Evolutionary conservation across 176 grass and related monocot species (phyloP).

Genomic region (Saccharum officinarum): DNA sequence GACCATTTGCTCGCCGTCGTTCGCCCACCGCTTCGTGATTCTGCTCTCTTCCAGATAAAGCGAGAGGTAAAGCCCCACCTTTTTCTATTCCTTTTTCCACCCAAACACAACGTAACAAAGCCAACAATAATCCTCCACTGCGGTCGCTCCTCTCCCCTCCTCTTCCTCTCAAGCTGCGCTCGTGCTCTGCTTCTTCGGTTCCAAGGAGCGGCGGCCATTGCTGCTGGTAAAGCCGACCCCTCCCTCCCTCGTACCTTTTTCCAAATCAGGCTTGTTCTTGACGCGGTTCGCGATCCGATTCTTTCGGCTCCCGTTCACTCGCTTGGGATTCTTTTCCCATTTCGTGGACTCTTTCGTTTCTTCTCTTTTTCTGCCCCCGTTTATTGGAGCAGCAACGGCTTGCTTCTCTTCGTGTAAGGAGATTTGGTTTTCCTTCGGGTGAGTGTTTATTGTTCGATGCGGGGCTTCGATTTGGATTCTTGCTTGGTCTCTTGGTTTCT

Average conservation of each 20-base stretch:
- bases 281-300: not conserved
- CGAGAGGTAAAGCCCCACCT: not conserved
- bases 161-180: conserved; percentile 15
- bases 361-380: not conserved
- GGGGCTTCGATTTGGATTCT: conserved; percentile 14
- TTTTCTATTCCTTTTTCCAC: not conserved
- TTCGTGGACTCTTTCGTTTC: not conserved
- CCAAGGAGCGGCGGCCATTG: conserved; percentile 28
- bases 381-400: not conserved
- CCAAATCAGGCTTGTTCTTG: not conserved
- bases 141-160: not conserved
- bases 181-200: conserved; percentile 12
- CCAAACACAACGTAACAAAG: not conserved
- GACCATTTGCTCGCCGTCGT: not conserved
- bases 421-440: not conserved
- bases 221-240: conserved; percentile 16
- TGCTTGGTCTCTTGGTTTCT: not conserved
- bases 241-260: not conserved
- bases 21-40: not conserved
- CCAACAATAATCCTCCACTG: not conserved
- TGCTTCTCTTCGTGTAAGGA: not conserved
- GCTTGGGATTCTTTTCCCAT: not conserved
- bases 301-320: not conserved
- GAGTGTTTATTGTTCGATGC: not conserved
- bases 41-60: conserved; percentile 16